These are phyloP conservation scores for Magnusiomyces sp. DNA, from an alignment of 1,139 yeast genomes.

Conservation along the genomic window DNA sequence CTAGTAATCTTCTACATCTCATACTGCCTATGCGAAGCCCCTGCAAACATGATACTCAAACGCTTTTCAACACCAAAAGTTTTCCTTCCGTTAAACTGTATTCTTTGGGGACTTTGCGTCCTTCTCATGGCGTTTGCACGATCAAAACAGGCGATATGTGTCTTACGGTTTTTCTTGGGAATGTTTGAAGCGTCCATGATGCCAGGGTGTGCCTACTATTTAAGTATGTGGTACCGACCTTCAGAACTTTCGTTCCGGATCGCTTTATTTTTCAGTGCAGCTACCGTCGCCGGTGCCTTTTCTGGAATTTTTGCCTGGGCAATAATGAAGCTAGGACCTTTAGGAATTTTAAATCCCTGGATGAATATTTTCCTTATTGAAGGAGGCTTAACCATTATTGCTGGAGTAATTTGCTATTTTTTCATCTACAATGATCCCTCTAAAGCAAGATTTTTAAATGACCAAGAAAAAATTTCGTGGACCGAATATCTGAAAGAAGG, in stretches of 20 bases:
- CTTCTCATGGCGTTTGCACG: conserved; percentile 9
- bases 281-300: conserved; percentile 17
- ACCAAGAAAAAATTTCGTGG: conserved; percentile 38
- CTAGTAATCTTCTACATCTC: conserved; percentile 17
- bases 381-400: conserved; percentile 51
- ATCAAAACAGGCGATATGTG: conserved; percentile 3
- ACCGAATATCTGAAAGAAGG: conserved; percentile 10
- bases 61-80: conserved; percentile 9
- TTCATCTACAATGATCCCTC: conserved; percentile 44
- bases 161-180: conserved; percentile 37
- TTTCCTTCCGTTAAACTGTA: conserved; percentile 8
- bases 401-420: conserved; percentile 46
- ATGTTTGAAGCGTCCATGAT: conserved; percentile 53
- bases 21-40: conserved; percentile 23
- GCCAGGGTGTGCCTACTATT: conserved; percentile 34
- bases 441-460: conserved; percentile 40
- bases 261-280: conserved; percentile 15
- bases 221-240: conserved; percentile 17
- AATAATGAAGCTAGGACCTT: conserved; percentile 42
- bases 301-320: conserved; percentile 48
- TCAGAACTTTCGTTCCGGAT: conserved; percentile 17
- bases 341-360: conserved; percentile 57
- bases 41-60: conserved; percentile 17
- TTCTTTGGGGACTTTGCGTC: conserved; percentile 10
- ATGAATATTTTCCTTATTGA: conserved; percentile 72